These are phyloP conservation scores for Xylaria polymorpha DNA, from an alignment of 2,329 filamentous ascomycete genomes.

Conservation along the genomic window DNA sequence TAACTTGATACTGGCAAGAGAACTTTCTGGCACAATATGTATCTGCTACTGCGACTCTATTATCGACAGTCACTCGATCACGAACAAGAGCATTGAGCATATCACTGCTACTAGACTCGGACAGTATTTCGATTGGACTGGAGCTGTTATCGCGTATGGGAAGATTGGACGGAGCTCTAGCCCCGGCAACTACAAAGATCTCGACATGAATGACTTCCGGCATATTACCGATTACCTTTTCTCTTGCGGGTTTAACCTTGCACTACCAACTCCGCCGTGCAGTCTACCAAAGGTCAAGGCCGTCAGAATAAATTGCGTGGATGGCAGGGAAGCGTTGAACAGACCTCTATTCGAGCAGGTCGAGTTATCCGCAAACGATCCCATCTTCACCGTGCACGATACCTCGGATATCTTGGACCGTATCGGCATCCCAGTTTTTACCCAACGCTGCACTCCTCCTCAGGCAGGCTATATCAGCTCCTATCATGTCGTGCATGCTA, in stretches of 20 bases:
- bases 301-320: not conserved
- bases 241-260: not conserved
- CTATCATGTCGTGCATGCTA: not conserved
- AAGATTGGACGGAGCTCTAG: not conserved
- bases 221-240: not conserved
- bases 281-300: not conserved
- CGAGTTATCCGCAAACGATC: not conserved
- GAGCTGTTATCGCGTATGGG: not conserved
- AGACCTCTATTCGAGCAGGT: not conserved
- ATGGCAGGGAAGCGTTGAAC: not conserved
- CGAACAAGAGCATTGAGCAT: not conserved
- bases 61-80: not conserved
- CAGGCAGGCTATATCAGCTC: not conserved
- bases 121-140: not conserved
- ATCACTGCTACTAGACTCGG: not conserved
- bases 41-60: not conserved
- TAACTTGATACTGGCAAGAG: not conserved
- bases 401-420: not conserved
- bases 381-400: not conserved
- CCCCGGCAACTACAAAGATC: not conserved
- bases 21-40: not conserved
- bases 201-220: conserved; percentile 3
- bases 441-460: not conserved
- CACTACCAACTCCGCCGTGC: not conserved
- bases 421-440: conserved; percentile 1